These are phyloP conservation scores for Ceratobasidium sp. DNA, from an alignment of 1,284 basidiomycete species.

Conservation along the genomic window DNA sequence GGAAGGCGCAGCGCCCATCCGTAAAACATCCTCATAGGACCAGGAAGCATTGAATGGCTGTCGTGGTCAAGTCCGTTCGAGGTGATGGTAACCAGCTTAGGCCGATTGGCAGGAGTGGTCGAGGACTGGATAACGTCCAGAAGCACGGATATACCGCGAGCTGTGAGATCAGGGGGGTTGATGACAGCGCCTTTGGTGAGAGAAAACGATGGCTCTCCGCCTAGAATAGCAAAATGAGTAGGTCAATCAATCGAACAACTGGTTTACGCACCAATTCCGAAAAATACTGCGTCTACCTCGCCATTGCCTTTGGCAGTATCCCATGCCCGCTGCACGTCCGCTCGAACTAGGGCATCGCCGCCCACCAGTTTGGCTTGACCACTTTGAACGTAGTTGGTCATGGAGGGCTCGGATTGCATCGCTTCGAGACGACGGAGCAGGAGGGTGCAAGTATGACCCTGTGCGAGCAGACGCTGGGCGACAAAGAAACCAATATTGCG, in stretches of 20 bases:
- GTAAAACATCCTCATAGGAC: constrained; percentile 59
- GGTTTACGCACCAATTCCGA: constrained; percentile 56
- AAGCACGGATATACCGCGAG: constrained; percentile 58
- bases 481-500: constrained; percentile 64
- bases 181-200: constrained; percentile 56
- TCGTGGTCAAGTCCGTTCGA: constrained; percentile 59
- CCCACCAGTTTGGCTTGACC: constrained; percentile 58
- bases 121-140: constrained; percentile 56
- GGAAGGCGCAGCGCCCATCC: constrained; percentile 50
- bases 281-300: constrained; percentile 57
- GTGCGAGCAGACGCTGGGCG: constrained; percentile 57
- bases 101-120: constrained; percentile 47
- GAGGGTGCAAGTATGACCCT: constrained; percentile 61
- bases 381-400: constrained; percentile 55
- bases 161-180: constrained; percentile 59
- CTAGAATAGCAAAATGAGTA: too few relatives aligned
- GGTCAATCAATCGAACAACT: too few relatives aligned
- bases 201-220: constrained; percentile 53
- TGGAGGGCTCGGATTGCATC: constrained; percentile 57
- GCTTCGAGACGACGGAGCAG: constrained; percentile 56
- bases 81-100: constrained; percentile 61
- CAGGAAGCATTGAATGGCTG: constrained; percentile 58
- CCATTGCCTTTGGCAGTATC: constrained; percentile 50
- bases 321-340: constrained; percentile 59
- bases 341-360: constrained; percentile 59